Evolutionary conservation across 225 moss, liverwort and hornwort species (phyloP), one percentile per base, ranked within the genome.

Genomic region (Neckera pumila): DNA sequence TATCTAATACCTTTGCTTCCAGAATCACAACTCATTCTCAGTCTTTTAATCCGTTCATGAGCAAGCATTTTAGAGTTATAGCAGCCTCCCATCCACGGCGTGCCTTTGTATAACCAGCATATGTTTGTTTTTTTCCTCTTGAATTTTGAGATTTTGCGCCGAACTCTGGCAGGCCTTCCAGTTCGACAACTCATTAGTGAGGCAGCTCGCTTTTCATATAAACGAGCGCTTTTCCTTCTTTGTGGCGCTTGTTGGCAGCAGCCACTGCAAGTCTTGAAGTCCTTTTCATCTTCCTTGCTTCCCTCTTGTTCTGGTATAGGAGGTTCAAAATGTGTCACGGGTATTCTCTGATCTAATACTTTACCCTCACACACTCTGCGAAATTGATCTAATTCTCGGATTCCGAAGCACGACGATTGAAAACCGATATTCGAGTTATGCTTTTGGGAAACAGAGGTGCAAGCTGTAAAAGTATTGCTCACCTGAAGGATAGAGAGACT

Each of bases 61-160:
- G 70, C 80, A 60, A 87, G 69, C 61, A 89, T 76, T 70, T 91
- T 92, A 28, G 91, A 82, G 79, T 90, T 85, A 56, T 82, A 89
- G 76, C 87, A 90, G 54, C 64, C 90, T 70, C 92, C 90, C 87
- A 93, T 74, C 93, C 91, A 93, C 13, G 93, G 93, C n/a, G 92
- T 91, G 91, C 92, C 91, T 87, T 91, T 90, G 88, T 93, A 93
- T 78, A 93, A 77, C 92, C 92, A 92, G 74, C 91, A 92, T 27
- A 93, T 92, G 61, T 92, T 88, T 70, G 89, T 93, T 13, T 79
- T 92, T 83, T 93, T 90, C 62, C 93, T 86, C 81, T 90, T 94
- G 88, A 88, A 90, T 70, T 93, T 93, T 51, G 90, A 89, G 34
- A 88, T 65, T 81, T 91, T 91, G 58, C 85, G 85, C 76, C 76